These are phyloP conservation scores for Polymyxa betae DNA, from an alignment of 208 protist species.

Conservation along the genomic window DNA sequence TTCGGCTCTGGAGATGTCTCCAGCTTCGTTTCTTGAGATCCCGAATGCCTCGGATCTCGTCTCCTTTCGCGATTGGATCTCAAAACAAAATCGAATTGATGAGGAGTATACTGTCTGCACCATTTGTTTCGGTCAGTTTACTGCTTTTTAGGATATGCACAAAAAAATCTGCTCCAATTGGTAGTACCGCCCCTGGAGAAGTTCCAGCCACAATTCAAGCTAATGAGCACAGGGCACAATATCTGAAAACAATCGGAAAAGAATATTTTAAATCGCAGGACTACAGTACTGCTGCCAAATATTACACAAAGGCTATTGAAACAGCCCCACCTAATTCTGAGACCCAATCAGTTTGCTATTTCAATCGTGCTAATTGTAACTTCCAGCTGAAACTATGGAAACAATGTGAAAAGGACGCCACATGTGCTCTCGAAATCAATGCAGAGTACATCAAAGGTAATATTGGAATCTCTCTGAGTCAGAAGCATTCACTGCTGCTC, in stretches of 20 bases:
- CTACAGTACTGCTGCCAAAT: not conserved
- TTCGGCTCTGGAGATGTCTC: not conserved
- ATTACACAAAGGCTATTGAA: not conserved
- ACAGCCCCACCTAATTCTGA: not conserved
- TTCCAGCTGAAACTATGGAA: slow-evolving; percentile 17
- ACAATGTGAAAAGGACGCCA: not conserved
- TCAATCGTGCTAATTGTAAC: not conserved
- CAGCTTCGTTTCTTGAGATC: not conserved
- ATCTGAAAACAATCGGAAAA: slow-evolving; percentile 2
- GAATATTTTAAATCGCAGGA: slow-evolving; percentile 17
- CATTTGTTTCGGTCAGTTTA: not conserved
- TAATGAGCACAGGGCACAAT: not conserved
- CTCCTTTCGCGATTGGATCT: not conserved
- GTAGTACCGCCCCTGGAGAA: not conserved
- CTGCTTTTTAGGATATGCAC: not conserved
- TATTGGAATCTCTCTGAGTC: not conserved
- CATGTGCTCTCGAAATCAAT: not conserved
- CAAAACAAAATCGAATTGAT: not conserved
- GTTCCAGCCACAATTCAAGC: not conserved
- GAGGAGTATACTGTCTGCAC: not conserved
- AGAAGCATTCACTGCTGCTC: not conserved
- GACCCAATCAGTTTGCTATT: not conserved
- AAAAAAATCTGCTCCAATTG: not conserved
- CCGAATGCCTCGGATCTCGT: not conserved
- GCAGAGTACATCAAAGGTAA: slow-evolving; percentile 32